phyloP scores from a whole-genome alignment of 768 basidiomycete genomes.

The Lentinula boryana region DNA sequence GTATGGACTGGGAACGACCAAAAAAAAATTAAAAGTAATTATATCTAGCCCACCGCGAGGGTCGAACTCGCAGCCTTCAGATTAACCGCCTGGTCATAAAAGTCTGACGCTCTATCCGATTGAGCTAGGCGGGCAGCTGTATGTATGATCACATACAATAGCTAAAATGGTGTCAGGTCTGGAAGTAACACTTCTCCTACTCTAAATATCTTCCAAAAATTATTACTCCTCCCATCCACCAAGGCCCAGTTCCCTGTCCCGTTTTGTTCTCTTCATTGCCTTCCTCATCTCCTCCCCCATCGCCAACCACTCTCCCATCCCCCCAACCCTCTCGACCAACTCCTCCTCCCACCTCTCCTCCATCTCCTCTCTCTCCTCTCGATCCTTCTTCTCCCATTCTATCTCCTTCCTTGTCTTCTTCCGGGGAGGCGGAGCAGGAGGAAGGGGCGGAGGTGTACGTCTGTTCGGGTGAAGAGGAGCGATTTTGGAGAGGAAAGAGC shows the following conservation, averaged over 20 bases:
- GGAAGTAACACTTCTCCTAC: no score
- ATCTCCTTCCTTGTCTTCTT: conserved; percentile 81
- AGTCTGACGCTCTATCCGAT: conserved; percentile 66
- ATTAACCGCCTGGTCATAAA: conserved; percentile 22
- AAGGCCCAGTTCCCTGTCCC: conserved; percentile 46
- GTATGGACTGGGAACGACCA: no score
- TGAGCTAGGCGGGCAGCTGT: conserved; percentile 50
- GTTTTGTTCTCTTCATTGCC: conserved; percentile 51
- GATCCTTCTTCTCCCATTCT: conserved; percentile 70
- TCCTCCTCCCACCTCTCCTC: conserved; percentile 83
- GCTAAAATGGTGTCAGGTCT: no score
- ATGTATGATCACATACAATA: neutral
- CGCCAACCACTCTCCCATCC: conserved; percentile 50
- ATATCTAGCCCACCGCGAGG: conserved; percentile 69
- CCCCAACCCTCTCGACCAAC: conserved; percentile 65
- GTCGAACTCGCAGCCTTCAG: conserved; percentile 86
- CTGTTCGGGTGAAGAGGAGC: conserved; percentile 74
- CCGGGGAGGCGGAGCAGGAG: conserved; percentile 61
- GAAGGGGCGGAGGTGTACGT: conserved; percentile 66
- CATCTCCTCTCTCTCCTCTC: conserved; percentile 69
- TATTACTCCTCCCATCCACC: conserved; percentile 49
- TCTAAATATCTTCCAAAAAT: no score
- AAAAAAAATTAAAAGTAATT: neutral
- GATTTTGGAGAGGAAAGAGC: conserved; percentile 56
- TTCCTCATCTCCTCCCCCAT: conserved; percentile 46